phyloP scores from a whole-genome alignment of 1,284 basidiomycete species.

The Malassezia arunalokei region DNA sequence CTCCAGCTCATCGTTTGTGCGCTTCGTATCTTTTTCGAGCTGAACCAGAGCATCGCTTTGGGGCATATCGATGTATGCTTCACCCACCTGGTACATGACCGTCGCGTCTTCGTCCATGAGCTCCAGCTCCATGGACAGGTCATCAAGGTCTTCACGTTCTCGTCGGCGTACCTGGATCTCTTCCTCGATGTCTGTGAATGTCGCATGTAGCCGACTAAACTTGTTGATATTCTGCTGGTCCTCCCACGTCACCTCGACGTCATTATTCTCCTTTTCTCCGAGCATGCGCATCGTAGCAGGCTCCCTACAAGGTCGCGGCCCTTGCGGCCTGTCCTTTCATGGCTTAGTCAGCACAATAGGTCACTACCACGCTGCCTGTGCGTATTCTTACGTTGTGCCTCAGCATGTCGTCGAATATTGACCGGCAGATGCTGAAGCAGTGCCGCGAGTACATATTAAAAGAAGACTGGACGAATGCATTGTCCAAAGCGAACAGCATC shows the following conservation, averaged over 20 bases:
- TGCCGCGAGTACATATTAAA: conserved; percentile 10
- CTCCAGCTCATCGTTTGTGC: conserved; percentile 56
- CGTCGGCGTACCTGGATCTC: conserved; percentile 62
- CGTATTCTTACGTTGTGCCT: too few species aligned
- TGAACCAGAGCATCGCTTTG: conserved; percentile 61
- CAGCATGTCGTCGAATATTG: conserved; percentile 1
- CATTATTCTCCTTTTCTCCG: conserved; percentile 49
- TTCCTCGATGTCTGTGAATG: conserved; percentile 61
- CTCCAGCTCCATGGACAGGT: conserved; percentile 74
- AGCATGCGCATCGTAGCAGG: conserved; percentile 13
- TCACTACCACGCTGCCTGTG: too few species aligned
- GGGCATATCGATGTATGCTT: conserved; percentile 70
- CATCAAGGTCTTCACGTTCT: conserved; percentile 85
- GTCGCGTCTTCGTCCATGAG: conserved; percentile 55
- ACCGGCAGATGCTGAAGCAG: conserved; percentile 16
- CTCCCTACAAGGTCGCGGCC: background rate
- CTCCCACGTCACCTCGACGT: conserved; percentile 81
- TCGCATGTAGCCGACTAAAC: conserved; percentile 80
- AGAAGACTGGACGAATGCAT: conserved; percentile 13
- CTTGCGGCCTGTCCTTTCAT: too few species aligned
- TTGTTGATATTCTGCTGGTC: conserved; percentile 86
- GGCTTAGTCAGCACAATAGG: conserved; percentile 3
- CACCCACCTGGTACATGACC: conserved; percentile 65
- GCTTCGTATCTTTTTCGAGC: conserved; percentile 60
- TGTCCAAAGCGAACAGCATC: conserved; percentile 11